Base-by-base conservation (phyloP, 202 grass and related monocot genomes). In the Cymbopogon flexuosus region DNA sequence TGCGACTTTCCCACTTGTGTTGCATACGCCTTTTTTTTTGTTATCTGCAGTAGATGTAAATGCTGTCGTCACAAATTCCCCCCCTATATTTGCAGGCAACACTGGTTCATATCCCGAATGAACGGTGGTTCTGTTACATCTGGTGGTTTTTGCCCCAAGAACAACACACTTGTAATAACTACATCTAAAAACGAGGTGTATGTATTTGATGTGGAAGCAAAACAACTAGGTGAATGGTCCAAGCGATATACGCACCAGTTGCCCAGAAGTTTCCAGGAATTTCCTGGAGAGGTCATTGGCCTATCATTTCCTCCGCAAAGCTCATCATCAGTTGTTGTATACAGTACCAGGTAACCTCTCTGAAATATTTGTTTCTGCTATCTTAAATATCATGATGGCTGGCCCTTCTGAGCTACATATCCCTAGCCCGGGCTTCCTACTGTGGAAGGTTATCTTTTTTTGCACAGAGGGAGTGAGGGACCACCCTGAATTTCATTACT, bases 41-140 rank as follows among this genome's bases (percentile, higher is more conserved):
- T 47, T 62, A 3, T 0, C 11, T 39, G 8, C 11, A 39, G n/a
- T 67, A 41, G 36, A 30, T 65, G 9, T 21, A 42, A 24, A 14
- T 5, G 19, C 5, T 74, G 27, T 67, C n/a, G 30, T 68, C 3
- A 40, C 29, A 70, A 21, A 57, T 70, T 79, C 41, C 10, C 16
- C 37, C 34, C 41, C 29, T 62, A 27, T 69, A 46, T 82, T 68
- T 88, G 36, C 85, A 99, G 96, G 85, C 96, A 96, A 73, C 90
- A 99, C 83, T 96, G 96, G 96, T 96, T 93, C 36, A 80, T 96
- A 89, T 83, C 71, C 57, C 93, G 96, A 67, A 89, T 99, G 92
- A 96, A 99, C 74, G 90, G 86, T 71, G 88, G 92, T 37, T 90
- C 90, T 16, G 83, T 99, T 72, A 99, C 96, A 67, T 86, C 96